These are phyloP conservation scores for Hypoxylon fragiforme DNA, from an alignment of 495 filamentous ascomycete species.

Conservation along the genomic window DNA sequence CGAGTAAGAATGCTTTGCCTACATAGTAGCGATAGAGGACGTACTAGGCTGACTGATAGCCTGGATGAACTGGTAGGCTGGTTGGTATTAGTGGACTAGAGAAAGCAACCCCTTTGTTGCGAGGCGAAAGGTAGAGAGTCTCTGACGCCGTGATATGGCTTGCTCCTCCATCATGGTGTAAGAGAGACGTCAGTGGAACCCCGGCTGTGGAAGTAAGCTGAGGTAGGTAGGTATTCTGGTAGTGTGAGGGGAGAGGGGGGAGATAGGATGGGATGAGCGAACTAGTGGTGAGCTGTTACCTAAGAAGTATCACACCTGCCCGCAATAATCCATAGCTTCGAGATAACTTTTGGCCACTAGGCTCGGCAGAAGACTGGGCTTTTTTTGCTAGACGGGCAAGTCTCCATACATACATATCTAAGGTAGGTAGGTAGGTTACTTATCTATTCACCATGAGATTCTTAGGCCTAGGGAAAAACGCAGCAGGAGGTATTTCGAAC, in stretches of 20 bases:
- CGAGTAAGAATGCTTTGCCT: background rate
- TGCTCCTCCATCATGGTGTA: constrained; percentile 6
- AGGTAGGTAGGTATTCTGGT: background rate
- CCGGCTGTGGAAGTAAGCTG: background rate
- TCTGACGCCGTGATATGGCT: constrained; percentile 33
- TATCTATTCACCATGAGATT: too few species aligned
- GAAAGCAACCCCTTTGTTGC: background rate
- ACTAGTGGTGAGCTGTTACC: constrained; percentile 13
- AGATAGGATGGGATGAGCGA: background rate
- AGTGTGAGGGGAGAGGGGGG: background rate
- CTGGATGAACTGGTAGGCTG: background rate
- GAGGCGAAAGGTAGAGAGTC: background rate
- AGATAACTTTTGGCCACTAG: constrained; percentile 2
- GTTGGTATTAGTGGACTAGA: background rate
- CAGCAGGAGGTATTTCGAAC: constrained; percentile 1
- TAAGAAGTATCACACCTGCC: background rate
- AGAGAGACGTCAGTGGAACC: constrained; percentile 27
- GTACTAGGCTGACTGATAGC: too few species aligned
- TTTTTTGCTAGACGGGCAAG: too few species aligned
- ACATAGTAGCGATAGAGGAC: background rate
- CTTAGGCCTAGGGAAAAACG: too few species aligned
- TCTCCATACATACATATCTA: too few species aligned
- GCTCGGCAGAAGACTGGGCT: too few species aligned
- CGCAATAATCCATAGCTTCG: background rate
- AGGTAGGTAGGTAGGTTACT: background rate